Percentiles rank a stretch among this genome's conserved stretches.
These are phyloP conservation scores for Fomitopsis serialis DNA, from an alignment of 768 basidiomycete genomes.

Conservation along the genomic window DNA sequence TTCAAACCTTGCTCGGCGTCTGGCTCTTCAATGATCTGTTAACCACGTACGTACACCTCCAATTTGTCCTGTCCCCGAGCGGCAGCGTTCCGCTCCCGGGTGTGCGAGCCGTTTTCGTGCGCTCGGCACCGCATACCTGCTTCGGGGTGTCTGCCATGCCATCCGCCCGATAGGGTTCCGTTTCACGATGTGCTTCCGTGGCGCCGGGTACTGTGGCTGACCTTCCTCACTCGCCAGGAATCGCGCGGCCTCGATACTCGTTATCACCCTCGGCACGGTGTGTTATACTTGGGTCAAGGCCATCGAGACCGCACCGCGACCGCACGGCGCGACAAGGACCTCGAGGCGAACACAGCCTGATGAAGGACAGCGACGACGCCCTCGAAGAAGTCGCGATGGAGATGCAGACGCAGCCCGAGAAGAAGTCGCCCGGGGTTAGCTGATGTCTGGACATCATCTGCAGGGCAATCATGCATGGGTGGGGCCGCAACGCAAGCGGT, in stretches of 20 bases:
- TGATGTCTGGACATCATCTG: neutral
- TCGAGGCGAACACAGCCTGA: constrained; percentile 22
- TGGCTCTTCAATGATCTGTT: constrained; percentile 73
- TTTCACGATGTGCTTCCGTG: neutral
- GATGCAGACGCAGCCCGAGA: neutral
- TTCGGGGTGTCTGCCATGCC: no score
- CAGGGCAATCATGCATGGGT: no score
- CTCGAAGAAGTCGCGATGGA: neutral
- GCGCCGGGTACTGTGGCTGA: neutral
- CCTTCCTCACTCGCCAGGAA: constrained; percentile 34
- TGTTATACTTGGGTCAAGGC: constrained; percentile 57
- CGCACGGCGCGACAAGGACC: constrained; percentile 21
- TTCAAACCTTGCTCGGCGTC: constrained; percentile 79
- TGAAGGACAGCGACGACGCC: neutral
- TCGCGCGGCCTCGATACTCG: constrained; percentile 56
- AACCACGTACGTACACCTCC: constrained; percentile 47
- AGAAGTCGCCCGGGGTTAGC: neutral
- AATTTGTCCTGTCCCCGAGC: neutral
- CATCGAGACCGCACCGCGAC: constrained; percentile 21
- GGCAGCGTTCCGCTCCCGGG: no score
- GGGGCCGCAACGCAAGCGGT: no score
- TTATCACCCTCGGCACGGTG: constrained; percentile 69
- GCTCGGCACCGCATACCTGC: no score
- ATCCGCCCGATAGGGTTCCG: neutral
- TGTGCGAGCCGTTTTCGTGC: no score